Percentiles rank a stretch among this genome's conserved stretches.
These are phyloP conservation scores for Sporothrix brunneoviolacea DNA, from an alignment of 2,329 filamentous ascomycete species.

Conservation along the genomic window DNA sequence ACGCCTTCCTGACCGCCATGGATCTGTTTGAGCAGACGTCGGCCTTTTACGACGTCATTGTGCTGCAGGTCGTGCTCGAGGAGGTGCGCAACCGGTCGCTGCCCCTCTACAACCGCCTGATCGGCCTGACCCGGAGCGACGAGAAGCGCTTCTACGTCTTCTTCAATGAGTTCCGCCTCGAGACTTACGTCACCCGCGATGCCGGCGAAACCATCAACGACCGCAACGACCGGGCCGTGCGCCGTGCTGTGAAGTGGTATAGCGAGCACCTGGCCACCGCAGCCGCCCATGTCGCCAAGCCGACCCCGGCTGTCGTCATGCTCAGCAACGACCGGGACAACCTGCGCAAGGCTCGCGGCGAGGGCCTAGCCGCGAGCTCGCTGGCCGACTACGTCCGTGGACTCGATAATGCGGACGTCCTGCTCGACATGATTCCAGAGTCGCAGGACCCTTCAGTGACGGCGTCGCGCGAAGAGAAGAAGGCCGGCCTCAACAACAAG, in stretches of 20 bases:
- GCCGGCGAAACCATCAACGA: slow-evolving; percentile 88
- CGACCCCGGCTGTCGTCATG: slow-evolving; percentile 76
- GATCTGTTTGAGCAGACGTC: slow-evolving; percentile 90
- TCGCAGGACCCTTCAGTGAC: slow-evolving; percentile 62
- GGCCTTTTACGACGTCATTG: slow-evolving; percentile 93
- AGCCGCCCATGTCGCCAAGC: slow-evolving; percentile 32
- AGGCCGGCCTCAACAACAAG: slow-evolving; percentile 37
- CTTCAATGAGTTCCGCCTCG: slow-evolving; percentile 94
- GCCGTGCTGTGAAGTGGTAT: slow-evolving; percentile 86
- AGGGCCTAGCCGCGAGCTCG: slow-evolving; percentile 63
- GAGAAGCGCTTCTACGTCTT: slow-evolving; percentile 98
- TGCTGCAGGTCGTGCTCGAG: slow-evolving; percentile 92
- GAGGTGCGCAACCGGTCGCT: slow-evolving; percentile 90
- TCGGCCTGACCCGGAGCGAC: slow-evolving; percentile 86
- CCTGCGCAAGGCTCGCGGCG: slow-evolving; percentile 69
- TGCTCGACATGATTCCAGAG: slow-evolving; percentile 91
- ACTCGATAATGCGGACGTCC: slow-evolving; percentile 74
- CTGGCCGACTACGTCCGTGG: slow-evolving; percentile 73
- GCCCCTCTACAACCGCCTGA: slow-evolving; percentile 87
- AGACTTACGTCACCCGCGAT: slow-evolving; percentile 75
- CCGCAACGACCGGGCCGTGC: slow-evolving; percentile 86
- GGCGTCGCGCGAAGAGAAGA: slow-evolving; percentile 36
- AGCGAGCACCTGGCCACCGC: slow-evolving; percentile 67
- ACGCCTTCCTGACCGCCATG: slow-evolving; percentile 92
- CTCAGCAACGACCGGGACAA: slow-evolving; percentile 90